Conservation (phyloP, 2,329 filamentous ascomycete species). For the Chaetomium globosum region DNA sequence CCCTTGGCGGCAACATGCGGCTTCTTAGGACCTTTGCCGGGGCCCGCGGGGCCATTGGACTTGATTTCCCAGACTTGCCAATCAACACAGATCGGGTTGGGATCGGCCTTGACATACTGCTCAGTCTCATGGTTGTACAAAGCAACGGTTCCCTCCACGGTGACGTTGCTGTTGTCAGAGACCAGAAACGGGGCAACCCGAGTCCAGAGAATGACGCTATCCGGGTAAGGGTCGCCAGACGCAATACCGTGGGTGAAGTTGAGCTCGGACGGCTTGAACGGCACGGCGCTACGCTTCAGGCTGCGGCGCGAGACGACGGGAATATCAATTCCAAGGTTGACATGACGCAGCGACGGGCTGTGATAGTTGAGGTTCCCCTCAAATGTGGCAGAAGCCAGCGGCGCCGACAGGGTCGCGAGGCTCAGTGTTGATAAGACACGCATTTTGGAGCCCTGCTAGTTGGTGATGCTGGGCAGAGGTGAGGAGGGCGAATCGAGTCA, state of each 20-base stretch:
- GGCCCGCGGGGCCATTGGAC: conserved; percentile 57
- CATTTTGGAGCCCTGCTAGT: conserved; percentile 1
- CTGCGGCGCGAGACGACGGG: conserved; percentile 37
- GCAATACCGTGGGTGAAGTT: conserved; percentile 64
- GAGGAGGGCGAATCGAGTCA: not conserved
- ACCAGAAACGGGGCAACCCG: conserved; percentile 47
- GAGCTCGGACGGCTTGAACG: conserved; percentile 25
- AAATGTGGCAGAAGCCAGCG: conserved; percentile 28
- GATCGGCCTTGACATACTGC: conserved; percentile 52
- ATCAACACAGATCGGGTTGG: conserved; percentile 66
- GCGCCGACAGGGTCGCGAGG: conserved; percentile 15
- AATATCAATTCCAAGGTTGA: conserved; percentile 58
- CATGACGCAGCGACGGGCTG: conserved; percentile 60
- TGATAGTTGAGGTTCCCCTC: conserved; percentile 59
- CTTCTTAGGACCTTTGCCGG: conserved; percentile 42
- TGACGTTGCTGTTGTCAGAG: conserved; percentile 50
- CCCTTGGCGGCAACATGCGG: conserved; percentile 58
- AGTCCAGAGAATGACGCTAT: conserved; percentile 57
- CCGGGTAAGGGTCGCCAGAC: conserved; percentile 52
- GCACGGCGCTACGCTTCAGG: conserved; percentile 24
- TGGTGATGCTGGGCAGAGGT: not conserved
- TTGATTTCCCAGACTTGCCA: conserved; percentile 67
- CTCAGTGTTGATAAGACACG: conserved; percentile 10
- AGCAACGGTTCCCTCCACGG: conserved; percentile 45
- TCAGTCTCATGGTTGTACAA: conserved; percentile 52